These are phyloP conservation scores for Pseudogymnoascus sp. DNA, from an alignment of 2,329 filamentous ascomycete genomes.

Conservation along the genomic window DNA sequence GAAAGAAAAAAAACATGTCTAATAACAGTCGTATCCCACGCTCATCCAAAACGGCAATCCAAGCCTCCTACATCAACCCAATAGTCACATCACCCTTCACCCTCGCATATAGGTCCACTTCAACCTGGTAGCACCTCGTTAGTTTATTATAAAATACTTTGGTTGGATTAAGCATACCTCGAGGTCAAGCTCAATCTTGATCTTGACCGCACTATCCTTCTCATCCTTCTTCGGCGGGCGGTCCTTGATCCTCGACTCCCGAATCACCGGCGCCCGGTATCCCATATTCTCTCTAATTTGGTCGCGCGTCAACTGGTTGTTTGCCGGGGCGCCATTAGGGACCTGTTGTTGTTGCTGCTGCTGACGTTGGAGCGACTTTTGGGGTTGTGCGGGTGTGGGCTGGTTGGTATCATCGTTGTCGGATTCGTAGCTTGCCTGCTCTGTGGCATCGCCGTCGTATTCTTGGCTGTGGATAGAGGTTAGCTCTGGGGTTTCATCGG, in stretches of 20 bases:
- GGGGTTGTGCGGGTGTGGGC: not conserved
- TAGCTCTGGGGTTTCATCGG: not conserved
- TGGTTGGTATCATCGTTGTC: not conserved
- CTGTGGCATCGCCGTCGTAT: not conserved
- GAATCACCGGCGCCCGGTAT: conserved; percentile 23
- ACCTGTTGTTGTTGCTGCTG: not conserved
- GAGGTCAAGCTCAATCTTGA: conserved; percentile 34
- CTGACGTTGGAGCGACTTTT: not conserved
- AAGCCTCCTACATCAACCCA: conserved; percentile 28
- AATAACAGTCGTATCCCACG: not conserved
- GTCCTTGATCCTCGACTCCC: conserved; percentile 32
- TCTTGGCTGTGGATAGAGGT: not conserved
- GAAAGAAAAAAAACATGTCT: not conserved
- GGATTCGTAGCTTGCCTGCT: not conserved
- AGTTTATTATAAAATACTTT: conserved; percentile 16
- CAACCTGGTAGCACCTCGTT: conserved; percentile 15
- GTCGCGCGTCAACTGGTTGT: not conserved
- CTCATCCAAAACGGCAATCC: not conserved
- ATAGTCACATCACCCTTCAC: conserved; percentile 30
- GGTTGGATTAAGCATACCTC: conserved; percentile 23
- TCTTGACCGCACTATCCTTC: conserved; percentile 32
- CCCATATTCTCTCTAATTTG: conserved; percentile 21
- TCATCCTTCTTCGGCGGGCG: conserved; percentile 27
- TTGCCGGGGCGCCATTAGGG: not conserved
- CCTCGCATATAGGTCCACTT: conserved; percentile 27